Evolutionary conservation across 441 rosid genomes (phyloP), one percentile per base, ranked within the genome.

Genomic region (Bruguiera hainesii): DNA sequence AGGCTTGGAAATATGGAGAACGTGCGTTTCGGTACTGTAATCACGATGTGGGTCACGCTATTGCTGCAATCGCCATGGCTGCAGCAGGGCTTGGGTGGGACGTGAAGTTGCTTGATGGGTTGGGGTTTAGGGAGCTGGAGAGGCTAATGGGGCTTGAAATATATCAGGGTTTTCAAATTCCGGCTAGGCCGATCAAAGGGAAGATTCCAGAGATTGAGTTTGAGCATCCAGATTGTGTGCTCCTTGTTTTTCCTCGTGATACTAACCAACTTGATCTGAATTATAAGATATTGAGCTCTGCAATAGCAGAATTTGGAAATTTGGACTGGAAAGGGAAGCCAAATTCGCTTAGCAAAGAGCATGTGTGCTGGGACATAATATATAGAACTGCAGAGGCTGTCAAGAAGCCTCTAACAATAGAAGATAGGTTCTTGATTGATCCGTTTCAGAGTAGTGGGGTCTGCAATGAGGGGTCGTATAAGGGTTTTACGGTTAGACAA

Each of bases 1-100:
- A 91, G 76, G 98, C 96, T 5, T 91, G 98, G 98, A 89, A 91
- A 78, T 91, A 91, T 66, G 98, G 98, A 1, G 96, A 91, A 56
- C 84, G 98, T 2, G 96, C 94, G 18, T 85, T 89, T 69, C 68
- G 95, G 59, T 89, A 91, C 79, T 91, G 93, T 51, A 91, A 89
- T 70, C 98, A 91, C 58, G 98, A 89, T 61, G 89, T 89, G 18
- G 98, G 98, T 16, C 98, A 91, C 69, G 94, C 95, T 7, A 74
- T 91, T 58, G 94, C 84, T 2, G 88, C 98, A 30, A 66, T 89
- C 64, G 26, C 93, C 20, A 73, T 89, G 64, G 94, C 98, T 2
- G 96, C 98, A 1, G 94, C 90, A 0, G 84, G 72, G 37, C 93
- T 91, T 1, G 96, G 98, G 16, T 91, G 98, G 97, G 96, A 89